phyloP scores from a whole-genome alignment of 352 stramenopile species.

The Phytophthora vignae region DNA sequence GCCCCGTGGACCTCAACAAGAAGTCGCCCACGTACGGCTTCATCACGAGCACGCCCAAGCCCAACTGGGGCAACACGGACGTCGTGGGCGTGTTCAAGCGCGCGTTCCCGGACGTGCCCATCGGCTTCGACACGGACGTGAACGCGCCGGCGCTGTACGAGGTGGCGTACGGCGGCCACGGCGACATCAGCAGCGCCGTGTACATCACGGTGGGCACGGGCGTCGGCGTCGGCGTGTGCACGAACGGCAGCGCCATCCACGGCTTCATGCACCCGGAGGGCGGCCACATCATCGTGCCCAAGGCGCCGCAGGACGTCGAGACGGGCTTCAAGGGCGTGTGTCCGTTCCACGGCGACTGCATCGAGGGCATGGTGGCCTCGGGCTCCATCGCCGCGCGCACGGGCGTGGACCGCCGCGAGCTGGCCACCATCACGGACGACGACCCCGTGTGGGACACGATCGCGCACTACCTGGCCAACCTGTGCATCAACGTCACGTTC shows the following conservation, averaged over 20 bases:
- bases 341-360: slow-evolving; percentile 67
- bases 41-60: slow-evolving; percentile 96
- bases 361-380: slow-evolving; percentile 94
- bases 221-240: slow-evolving; percentile 94
- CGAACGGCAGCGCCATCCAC: slow-evolving; percentile 93
- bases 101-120: slow-evolving; percentile 72
- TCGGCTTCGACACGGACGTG: slow-evolving; percentile 97
- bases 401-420: slow-evolving; percentile 70
- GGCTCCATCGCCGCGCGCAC: slow-evolving; percentile 91
- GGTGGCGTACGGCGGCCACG: slow-evolving; percentile 84
- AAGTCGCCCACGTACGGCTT: slow-evolving; percentile 91
- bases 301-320: slow-evolving; percentile 78
- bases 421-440: slow-evolving; percentile 86
- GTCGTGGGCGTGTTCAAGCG: slow-evolving; percentile 79
- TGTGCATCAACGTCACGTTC: slow-evolving; percentile 95
- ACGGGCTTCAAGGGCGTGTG: slow-evolving; percentile 60
- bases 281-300: slow-evolving; percentile 82
- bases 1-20: slow-evolving; percentile 90
- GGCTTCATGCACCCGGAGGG: slow-evolving; percentile 97
- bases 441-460: slow-evolving; percentile 94
- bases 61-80: slow-evolving; percentile 90
- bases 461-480: slow-evolving; percentile 95
- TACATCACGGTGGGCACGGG: slow-evolving; percentile 98
- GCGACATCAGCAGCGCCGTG: slow-evolving; percentile 77
- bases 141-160: slow-evolving; percentile 97